Conservation (phyloP, 2,329 filamentous ascomycete genomes). For the Sporothrix brasiliensis region DNA sequence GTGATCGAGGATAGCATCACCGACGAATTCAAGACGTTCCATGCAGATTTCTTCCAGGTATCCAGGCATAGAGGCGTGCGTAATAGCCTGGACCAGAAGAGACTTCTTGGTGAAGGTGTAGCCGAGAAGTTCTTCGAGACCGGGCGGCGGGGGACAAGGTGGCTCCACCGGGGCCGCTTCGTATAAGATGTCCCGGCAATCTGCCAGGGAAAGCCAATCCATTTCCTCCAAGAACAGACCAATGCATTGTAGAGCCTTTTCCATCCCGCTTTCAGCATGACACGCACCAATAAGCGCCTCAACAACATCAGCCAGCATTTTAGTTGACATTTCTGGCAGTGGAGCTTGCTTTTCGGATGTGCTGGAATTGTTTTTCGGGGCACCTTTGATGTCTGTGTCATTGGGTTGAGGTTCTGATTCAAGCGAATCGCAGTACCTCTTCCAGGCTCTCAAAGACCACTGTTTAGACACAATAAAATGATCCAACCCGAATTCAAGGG, state of each 20-base stretch:
- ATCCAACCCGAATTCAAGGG: constrained; percentile 66
- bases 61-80: constrained; percentile 65
- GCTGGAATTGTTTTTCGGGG: not conserved
- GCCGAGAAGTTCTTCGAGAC: constrained; percentile 67
- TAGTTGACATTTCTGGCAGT: constrained; percentile 63
- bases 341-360: not conserved
- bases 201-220: constrained; percentile 54
- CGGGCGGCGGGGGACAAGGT: constrained; percentile 47
- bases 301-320: constrained; percentile 83
- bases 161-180: constrained; percentile 46
- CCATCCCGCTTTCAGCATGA: constrained; percentile 68
- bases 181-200: constrained; percentile 51
- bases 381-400: not conserved
- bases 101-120: constrained; percentile 70
- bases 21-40: constrained; percentile 84
- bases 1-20: constrained; percentile 81
- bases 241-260: constrained; percentile 66
- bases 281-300: constrained; percentile 82
- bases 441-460: constrained; percentile 75
- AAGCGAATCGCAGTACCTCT: constrained; percentile 57
- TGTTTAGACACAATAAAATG: constrained; percentile 68
- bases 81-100: constrained; percentile 77
- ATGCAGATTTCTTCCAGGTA: constrained; percentile 55
- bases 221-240: constrained; percentile 65
- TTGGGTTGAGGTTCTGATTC: not conserved